These are phyloP conservation scores for Halenospora varia DNA, from an alignment of 495 filamentous ascomycete genomes.

Conservation along the genomic window DNA sequence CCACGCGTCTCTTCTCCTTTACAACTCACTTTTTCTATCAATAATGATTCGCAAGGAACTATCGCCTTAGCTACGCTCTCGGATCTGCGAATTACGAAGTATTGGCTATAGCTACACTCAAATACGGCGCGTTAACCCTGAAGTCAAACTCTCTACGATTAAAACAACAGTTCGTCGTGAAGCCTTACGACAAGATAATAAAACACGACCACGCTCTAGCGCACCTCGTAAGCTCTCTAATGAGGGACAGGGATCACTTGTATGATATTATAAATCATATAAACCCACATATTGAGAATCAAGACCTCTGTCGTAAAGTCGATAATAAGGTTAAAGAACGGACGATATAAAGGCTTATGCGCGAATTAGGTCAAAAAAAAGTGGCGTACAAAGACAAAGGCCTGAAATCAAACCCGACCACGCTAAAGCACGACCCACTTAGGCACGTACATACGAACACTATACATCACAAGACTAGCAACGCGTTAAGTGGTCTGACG, in stretches of 20 bases:
- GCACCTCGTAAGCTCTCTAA: background rate
- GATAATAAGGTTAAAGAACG: conserved; percentile 17
- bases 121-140: background rate
- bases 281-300: background rate
- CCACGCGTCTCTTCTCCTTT: background rate
- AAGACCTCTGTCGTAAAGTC: background rate
- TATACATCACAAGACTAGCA: background rate
- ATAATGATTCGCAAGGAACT: background rate
- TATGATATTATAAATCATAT: no score
- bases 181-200: background rate
- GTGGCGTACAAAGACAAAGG: background rate
- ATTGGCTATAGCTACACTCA: background rate
- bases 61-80: background rate
- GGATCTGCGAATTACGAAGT: background rate
- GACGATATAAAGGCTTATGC: conserved; percentile 9
- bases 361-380: background rate
- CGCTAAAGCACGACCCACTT: background rate
- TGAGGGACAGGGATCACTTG: background rate
- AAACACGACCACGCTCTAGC: background rate
- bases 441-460: background rate
- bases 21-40: background rate
- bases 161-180: background rate
- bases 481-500: background rate
- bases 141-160: background rate
- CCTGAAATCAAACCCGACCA: background rate